Evolutionary conservation across 495 filamentous ascomycete genomes (phyloP).

Genomic region (Penicillium chermesinum): DNA sequence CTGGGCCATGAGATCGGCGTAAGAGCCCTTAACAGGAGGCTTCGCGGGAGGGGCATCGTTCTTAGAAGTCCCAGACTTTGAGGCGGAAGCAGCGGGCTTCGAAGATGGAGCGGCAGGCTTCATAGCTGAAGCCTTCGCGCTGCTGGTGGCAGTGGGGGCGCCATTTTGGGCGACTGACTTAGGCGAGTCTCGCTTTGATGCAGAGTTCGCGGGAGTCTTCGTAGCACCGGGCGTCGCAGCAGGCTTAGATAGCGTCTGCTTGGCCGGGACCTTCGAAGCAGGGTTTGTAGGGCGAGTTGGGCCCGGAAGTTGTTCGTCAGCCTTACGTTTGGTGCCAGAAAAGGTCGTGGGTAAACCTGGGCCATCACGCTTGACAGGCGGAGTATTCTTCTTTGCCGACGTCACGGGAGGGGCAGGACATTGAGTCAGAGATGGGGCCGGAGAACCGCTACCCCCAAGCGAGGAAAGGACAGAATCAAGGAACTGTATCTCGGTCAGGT

Average conservation of each 20-base stretch:
- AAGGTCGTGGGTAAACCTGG: conserved; percentile 11
- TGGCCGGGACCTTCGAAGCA: conserved; percentile 4
- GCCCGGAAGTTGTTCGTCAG: conserved; percentile 35
- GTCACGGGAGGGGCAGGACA: conserved; percentile 26
- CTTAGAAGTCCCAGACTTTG: conserved; percentile 6
- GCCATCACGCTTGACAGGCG: conserved; percentile 5
- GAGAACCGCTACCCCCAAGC: conserved; percentile 45
- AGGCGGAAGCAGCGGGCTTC: conserved; percentile 1
- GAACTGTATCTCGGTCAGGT: conserved; percentile 40
- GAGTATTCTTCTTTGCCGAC: conserved; percentile 19
- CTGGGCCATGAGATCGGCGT: conserved; percentile 37
- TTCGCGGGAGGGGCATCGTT: conserved; percentile 17
- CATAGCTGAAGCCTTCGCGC: conserved; percentile 5
- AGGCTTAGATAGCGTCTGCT: conserved; percentile 3
- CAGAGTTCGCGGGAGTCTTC: conserved; percentile 11
- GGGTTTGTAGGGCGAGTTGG: conserved; percentile 23
- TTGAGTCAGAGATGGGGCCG: conserved; percentile 25
- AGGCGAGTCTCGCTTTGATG: conserved; percentile 7
- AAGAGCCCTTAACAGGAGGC: conserved; percentile 40
- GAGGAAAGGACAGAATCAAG: conserved; percentile 56
- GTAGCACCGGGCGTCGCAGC: conserved; percentile 10
- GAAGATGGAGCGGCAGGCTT: conserved; percentile 1
- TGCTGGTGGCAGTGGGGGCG: conserved; percentile 10
- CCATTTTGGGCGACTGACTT: conserved; percentile 19
- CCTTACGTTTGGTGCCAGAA: conserved; percentile 40